A percentile compares a stretch with the other conserved stretches of the same genome.
These are phyloP conservation scores for Coleophoma eucalyptorum DNA, from an alignment of 2,329 filamentous ascomycete species.

Conservation along the genomic window DNA sequence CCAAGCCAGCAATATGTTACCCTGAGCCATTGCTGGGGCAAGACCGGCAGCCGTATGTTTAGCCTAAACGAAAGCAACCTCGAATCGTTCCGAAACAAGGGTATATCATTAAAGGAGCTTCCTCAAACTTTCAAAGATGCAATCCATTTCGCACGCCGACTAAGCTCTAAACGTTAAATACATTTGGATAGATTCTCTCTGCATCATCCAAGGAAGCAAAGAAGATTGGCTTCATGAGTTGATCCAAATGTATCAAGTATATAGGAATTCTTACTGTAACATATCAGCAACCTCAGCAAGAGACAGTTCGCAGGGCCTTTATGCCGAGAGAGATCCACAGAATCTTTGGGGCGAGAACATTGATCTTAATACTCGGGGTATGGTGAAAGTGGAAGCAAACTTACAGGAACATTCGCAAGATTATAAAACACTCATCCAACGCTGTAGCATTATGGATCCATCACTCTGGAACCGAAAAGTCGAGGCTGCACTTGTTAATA, in stretches of 20 bases:
- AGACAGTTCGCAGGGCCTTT: slow-evolving; percentile 2
- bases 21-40: not conserved
- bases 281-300: slow-evolving; percentile 3
- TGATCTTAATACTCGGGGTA: too few species aligned
- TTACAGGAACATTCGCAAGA: not conserved
- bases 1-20: not conserved
- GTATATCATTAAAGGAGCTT: not conserved
- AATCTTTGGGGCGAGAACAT: too few species aligned
- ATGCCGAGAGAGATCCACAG: not conserved
- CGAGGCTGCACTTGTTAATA: not conserved
- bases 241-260: slow-evolving; percentile 6
- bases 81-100: too few species aligned
- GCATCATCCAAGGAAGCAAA: not conserved
- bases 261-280: slow-evolving; percentile 4
- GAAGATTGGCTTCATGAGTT: not conserved
- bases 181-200: slow-evolving; percentile 11
- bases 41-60: not conserved
- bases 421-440: not conserved
- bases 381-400: too few species aligned
- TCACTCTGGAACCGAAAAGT: not conserved
- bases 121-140: slow-evolving; percentile 7
- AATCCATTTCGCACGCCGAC: slow-evolving; percentile 1
- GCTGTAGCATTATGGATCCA: not conserved
- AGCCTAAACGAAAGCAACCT: not conserved
- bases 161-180: slow-evolving; percentile 5